Evolutionary conservation across 371 early-diverging fungal genomes (phyloP), one percentile per base, ranked within the genome.

Genomic region (Mucor plumbeus): DNA sequence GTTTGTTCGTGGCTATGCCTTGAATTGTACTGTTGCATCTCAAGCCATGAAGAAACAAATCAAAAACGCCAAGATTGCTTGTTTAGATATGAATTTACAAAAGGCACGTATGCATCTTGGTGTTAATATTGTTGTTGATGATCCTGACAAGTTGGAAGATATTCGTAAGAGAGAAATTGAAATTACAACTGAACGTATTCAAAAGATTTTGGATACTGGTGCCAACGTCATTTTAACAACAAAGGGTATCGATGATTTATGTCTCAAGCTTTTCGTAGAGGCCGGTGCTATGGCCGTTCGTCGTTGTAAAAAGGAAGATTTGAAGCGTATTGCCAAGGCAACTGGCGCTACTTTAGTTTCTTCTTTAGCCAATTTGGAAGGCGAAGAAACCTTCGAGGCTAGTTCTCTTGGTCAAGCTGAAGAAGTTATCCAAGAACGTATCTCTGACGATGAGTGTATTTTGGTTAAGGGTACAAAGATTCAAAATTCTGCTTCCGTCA

Each of bases 161-260:
- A 99, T 99, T 69, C 91, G 99, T 72, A 91, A 94, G 81, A 88
- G 97, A 68, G 99, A 99, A 71, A 80, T 94, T 63, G 97, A 96
- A 64, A 97, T 99, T 65, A 99, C 99, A 2, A 90, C 93, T 15
- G 99, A 99, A 75, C 91, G 98, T 53, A 95, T 98, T 67, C 85
- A 96, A 76, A 96, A 96, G 87, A 97, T 99, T 71, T 81, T 99
- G 50, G 95, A 85, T 19, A 89, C 99, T 4, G 99, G 99, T 31
- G 99, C 99, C 64, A 99, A 97, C 73, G 99, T 99, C 36, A 91
- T 99, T 56, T 81, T 99, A 65, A 98, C 99, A 35, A 99, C 99
- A 54, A 99, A 98, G 83, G 99, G 99, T 63, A 99, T 99, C 76
- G 99, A 99, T 82, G 99, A 99, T 75, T 83, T 98, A 75, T 99